Evolutionary conservation across 768 basidiomycete genomes (phyloP).

Genomic region (Gyrodon lividus): DNA sequence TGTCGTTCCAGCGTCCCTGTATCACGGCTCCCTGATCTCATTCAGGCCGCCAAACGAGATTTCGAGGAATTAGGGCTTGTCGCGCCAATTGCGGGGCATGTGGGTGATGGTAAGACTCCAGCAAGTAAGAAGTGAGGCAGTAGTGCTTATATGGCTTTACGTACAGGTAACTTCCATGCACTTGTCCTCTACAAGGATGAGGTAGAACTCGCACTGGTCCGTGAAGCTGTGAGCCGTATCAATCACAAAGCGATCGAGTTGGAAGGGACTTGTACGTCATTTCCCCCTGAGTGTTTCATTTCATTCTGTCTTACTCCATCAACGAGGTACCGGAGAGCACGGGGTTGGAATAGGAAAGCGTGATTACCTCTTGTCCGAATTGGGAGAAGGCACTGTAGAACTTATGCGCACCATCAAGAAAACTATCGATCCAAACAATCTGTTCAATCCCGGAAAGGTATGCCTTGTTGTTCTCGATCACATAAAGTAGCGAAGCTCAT

Average conservation of each 20-base stretch:
- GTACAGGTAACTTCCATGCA: conserved; percentile 44
- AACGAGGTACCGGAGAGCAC: conserved; percentile 40
- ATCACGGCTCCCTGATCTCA: conserved; percentile 34
- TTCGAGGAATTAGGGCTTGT: conserved; percentile 39
- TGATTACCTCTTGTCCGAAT: conserved; percentile 45
- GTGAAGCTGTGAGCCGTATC: conserved; percentile 31
- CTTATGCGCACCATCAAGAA: conserved; percentile 51
- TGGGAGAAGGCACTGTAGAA: conserved; percentile 49
- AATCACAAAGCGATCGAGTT: conserved; percentile 35
- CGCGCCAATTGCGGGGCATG: conserved; percentile 45
- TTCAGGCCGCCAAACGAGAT: conserved; percentile 45
- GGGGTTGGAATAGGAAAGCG: conserved; percentile 49
- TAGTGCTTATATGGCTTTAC: background rate
- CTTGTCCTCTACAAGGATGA: conserved; percentile 37
- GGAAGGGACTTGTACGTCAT: conserved; percentile 34
- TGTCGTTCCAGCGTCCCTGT: conserved; percentile 30
- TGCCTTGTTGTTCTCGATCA: background rate
- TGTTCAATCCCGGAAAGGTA: conserved; percentile 51
- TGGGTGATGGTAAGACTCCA: conserved; percentile 36
- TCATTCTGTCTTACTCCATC: background rate
- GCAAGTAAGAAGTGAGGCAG: background rate
- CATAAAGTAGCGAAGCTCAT: background rate
- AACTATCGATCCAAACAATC: conserved; percentile 42
- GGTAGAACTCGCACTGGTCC: conserved; percentile 33
- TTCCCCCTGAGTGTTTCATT: background rate